Evolutionary conservation across 495 filamentous ascomycete species (phyloP).

Genomic region (Penicillium pancosmium): DNA sequence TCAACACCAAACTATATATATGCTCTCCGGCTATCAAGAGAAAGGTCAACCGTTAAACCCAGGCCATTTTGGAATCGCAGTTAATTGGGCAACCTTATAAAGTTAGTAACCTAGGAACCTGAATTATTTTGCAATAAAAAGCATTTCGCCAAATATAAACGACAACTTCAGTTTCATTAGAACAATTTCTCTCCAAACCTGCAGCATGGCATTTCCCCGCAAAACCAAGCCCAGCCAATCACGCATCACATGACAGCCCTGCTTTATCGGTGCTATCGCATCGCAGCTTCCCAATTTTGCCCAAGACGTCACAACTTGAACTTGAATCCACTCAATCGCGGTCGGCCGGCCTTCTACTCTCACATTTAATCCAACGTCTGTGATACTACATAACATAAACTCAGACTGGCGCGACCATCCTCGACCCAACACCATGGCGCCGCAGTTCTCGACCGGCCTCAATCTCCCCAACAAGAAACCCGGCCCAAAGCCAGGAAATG

Average conservation of each 20-base stretch:
- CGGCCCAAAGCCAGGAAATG: conserved; percentile 25
- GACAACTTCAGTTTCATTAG: too few relatives aligned
- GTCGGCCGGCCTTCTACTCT: not conserved
- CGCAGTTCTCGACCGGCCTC: conserved; percentile 58
- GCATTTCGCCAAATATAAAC: too few relatives aligned
- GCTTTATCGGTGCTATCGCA: conserved; percentile 25
- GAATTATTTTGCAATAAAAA: too few relatives aligned
- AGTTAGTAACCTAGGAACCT: too few relatives aligned
- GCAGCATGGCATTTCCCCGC: conserved; percentile 10
- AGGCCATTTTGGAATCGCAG: too few relatives aligned
- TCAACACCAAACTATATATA: not conserved
- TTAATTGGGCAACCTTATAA: too few relatives aligned
- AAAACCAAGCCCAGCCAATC: conserved; percentile 10
- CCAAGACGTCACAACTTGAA: conserved; percentile 12
- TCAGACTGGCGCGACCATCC: not conserved
- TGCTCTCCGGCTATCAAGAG: not conserved
- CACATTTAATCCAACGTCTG: not conserved
- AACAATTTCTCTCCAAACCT: too few relatives aligned
- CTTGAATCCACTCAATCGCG: not conserved
- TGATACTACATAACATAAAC: not conserved
- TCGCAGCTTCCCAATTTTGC: conserved; percentile 17
- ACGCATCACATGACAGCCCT: conserved; percentile 28
- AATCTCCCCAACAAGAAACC: conserved; percentile 56
- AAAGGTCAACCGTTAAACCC: too few relatives aligned
- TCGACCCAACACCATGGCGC: conserved; percentile 30